Percentiles rank a stretch among this genome's conserved stretches.
Conservation (phyloP, 2,329 filamentous ascomycete species). For the Tolypocladium tropicale region DNA sequence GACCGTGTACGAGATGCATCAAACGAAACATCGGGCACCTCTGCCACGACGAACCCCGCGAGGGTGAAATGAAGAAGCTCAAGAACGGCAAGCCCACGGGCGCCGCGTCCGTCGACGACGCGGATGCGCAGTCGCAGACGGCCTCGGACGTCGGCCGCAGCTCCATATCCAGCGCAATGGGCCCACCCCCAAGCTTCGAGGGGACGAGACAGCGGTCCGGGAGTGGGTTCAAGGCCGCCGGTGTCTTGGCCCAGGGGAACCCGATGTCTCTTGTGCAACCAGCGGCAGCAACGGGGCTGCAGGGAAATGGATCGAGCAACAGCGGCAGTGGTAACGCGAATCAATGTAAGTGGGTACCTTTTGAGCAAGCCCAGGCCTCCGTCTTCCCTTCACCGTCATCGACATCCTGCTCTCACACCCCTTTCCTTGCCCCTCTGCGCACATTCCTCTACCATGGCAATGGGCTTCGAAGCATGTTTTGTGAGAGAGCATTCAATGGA, state of each 20-base stretch:
- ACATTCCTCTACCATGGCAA: background rate
- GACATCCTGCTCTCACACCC: background rate
- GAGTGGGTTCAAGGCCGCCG: constrained; percentile 31
- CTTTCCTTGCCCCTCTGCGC: background rate
- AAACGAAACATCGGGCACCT: constrained; percentile 98
- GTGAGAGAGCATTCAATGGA: background rate
- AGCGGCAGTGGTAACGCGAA: constrained; percentile 48
- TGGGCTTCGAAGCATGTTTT: background rate
- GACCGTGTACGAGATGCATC: constrained; percentile 93
- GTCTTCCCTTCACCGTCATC: background rate
- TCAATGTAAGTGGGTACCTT: constrained; percentile 55
- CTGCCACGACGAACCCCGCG: constrained; percentile 94
- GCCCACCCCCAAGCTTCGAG: constrained; percentile 33
- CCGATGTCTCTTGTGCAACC: constrained; percentile 63
- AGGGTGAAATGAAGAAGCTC: constrained; percentile 67
- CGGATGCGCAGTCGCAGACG: constrained; percentile 37
- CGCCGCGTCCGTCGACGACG: constrained; percentile 49
- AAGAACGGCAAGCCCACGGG: constrained; percentile 40
- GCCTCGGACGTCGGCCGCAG: constrained; percentile 37
- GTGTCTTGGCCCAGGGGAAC: constrained; percentile 37
- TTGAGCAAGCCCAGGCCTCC: background rate
- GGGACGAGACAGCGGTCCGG: constrained; percentile 23
- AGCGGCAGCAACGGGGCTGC: constrained; percentile 55
- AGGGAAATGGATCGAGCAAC: constrained; percentile 45
- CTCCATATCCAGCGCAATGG: constrained; percentile 49